These are phyloP conservation scores for Dendrocalamus latiflorus DNA, from an alignment of 202 grass and related monocot genomes.

Conservation along the genomic window DNA sequence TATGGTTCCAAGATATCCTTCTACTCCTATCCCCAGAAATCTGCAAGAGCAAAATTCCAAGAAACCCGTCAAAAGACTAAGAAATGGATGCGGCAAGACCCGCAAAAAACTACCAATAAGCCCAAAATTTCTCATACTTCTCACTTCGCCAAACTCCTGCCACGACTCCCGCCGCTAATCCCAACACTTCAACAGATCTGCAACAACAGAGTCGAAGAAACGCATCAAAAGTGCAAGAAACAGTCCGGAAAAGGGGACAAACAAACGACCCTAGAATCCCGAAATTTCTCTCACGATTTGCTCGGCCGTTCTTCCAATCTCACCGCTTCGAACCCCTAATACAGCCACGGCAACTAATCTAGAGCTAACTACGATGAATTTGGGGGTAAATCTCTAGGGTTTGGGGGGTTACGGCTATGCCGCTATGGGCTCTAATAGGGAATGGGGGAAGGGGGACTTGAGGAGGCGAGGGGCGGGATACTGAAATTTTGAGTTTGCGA, in stretches of 20 bases:
- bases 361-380: background rate
- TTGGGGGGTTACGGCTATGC: too few relatives aligned
- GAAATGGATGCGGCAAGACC: background rate
- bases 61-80: background rate
- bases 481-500: background rate
- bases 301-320: background rate
- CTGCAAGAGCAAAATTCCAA: background rate
- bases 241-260: background rate
- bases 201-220: background rate
- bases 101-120: background rate
- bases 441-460: background rate
- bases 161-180: background rate
- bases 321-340: background rate
- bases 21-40: background rate
- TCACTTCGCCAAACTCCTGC: background rate
- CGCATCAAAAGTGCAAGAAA: constrained; percentile 12
- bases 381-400: background rate
- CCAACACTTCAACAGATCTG: constrained; percentile 18
- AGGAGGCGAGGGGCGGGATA: constrained; percentile 5
- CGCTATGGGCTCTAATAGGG: background rate
- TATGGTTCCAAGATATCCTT: background rate
- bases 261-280: background rate
- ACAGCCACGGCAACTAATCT: background rate
- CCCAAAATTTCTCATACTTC: background rate
- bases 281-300: constrained; percentile 24